A percentile compares a stretch with the other conserved stretches of the same genome.
Evolutionary conservation across 257 asterid species (phyloP).

Genomic region (Lantana camara): DNA sequence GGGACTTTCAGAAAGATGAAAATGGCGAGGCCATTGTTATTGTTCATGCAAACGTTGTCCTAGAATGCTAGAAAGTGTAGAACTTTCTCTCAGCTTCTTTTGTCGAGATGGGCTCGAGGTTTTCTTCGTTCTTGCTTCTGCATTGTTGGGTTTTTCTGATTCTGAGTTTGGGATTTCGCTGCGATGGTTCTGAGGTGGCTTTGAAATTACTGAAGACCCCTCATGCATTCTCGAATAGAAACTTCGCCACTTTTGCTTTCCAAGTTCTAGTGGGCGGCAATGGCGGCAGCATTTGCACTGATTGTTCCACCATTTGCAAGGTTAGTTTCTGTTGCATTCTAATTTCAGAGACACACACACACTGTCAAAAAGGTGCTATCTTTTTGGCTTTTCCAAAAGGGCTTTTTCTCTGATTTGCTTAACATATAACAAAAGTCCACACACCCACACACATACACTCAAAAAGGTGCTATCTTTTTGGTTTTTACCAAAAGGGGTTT

Average conservation of each 20-base stretch:
- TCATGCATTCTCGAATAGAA: constrained; percentile 54
- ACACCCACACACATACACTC: not conserved
- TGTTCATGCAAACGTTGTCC: constrained; percentile 9
- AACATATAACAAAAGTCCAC: not conserved
- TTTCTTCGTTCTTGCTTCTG: constrained; percentile 37
- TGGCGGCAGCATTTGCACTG: constrained; percentile 48
- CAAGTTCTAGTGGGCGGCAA: constrained; percentile 48
- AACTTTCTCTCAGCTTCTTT: not conserved
- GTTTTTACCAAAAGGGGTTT: no score
- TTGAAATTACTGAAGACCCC: constrained; percentile 71
- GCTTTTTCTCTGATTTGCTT: constrained; percentile 1
- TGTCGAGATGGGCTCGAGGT: constrained; percentile 43
- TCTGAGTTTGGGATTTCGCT: constrained; percentile 35
- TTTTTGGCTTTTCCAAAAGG: constrained; percentile 1
- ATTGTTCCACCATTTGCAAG: constrained; percentile 76
- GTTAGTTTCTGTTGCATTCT: constrained; percentile 43
- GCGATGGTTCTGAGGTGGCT: constrained; percentile 40
- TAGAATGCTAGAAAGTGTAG: not conserved
- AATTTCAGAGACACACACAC: not conserved
- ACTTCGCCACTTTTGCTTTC: constrained; percentile 60
- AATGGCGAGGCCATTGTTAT: not conserved
- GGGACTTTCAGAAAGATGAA: constrained; percentile 19
- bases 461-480: no score
- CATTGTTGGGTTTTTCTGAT: constrained; percentile 42
- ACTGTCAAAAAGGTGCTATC: constrained; percentile 8